Conservation (phyloP, 208 protist species). For the Wallacemonas rigidus region DNA sequence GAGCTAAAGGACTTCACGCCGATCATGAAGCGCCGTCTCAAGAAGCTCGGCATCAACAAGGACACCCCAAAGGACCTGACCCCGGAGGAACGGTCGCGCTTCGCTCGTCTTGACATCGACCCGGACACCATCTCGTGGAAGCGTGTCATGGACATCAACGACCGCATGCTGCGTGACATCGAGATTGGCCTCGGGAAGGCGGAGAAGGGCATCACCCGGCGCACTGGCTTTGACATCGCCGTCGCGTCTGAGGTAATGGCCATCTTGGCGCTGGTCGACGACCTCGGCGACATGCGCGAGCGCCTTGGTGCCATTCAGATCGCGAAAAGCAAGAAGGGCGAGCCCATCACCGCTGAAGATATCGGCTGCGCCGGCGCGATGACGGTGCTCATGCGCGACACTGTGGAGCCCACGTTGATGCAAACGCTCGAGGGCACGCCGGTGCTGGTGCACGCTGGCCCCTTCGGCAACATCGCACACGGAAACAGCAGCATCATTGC, state of each 20-base stretch:
- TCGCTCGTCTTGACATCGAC: constrained; percentile 97
- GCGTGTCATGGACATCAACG: constrained; percentile 97
- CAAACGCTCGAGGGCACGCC: constrained; percentile 97
- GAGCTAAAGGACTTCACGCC: constrained; percentile 86
- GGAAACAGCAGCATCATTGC: constrained; percentile 98
- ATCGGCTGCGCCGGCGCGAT: constrained; percentile 93
- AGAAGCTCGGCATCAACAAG: constrained; percentile 94
- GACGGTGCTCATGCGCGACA: constrained; percentile 96
- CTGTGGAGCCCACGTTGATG: constrained; percentile 97
- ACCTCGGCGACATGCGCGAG: constrained; percentile 94
- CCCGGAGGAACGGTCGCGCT: constrained; percentile 80
- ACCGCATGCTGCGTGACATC: constrained; percentile 96
- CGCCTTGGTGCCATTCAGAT: constrained; percentile 87
- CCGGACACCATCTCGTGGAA: constrained; percentile 96
- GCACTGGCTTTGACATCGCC: constrained; percentile 96
- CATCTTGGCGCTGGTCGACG: constrained; percentile 94
- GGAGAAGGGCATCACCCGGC: constrained; percentile 89
- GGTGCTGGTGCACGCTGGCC: constrained; percentile 97
- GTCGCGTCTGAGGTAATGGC: constrained; percentile 99
- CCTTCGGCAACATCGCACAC: constrained; percentile 99
- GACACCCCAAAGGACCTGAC: constrained; percentile 90
- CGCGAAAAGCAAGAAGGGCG: constrained; percentile 68
- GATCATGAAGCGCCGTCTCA: constrained; percentile 90
- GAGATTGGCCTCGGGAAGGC: constrained; percentile 91
- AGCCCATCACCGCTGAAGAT: constrained; percentile 91